Base-by-base conservation (phyloP, 768 basidiomycete genomes). In the Lactarius pseudohatsudake region DNA sequence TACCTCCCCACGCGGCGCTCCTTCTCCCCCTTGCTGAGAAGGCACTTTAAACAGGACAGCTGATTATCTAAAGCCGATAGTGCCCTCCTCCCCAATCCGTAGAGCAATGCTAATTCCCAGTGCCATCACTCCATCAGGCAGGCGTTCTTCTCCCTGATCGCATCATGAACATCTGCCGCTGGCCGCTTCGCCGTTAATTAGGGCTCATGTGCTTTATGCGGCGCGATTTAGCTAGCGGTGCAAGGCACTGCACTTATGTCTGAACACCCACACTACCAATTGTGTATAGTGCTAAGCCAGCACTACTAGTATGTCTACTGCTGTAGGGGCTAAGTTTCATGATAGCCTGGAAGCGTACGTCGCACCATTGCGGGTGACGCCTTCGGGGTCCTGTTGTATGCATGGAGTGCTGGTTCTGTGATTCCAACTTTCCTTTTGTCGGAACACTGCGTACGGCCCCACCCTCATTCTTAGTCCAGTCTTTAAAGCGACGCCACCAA, bases 121-220 rank as follows among this genome's bases (percentile, higher is more conserved):
- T 34, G 6, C 45, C 54, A 40, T 57, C 58, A 53, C 34, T 57
- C 57, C 60, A 66, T 61, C 60, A 62, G 3, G 22, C 45, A 53
- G n/a, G 30, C 61, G 45, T 34, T n/a, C 45, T 62, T 53, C 57
- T 62, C 59, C 57, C 32, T 64, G 61, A 66, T 66, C 65, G 57
- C 61, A 63, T 62, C 65, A 62, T 20, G 53, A 32, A 18, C 11
- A 26, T 34, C 18, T 20, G 50, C 10, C 41, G 16, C 43, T 40
- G 36, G 26, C 32, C 28, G 28, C 60, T 40, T 62, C 60, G 36
- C 20, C 56, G 55, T 61, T 54, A 55, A 28, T 47, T 64, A 47
- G 16, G 60, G n/a, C 28, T 53, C 15, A 53, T 53, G 47, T 50
- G 26, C 26, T 53, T 28, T 53, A 15, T 47, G 43, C 26, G 22